Percentiles rank a stretch among this genome's conserved stretches.
These are phyloP conservation scores for Syzygium oleosum DNA, from an alignment of 345 rosid genomes.

Conservation along the genomic window DNA sequence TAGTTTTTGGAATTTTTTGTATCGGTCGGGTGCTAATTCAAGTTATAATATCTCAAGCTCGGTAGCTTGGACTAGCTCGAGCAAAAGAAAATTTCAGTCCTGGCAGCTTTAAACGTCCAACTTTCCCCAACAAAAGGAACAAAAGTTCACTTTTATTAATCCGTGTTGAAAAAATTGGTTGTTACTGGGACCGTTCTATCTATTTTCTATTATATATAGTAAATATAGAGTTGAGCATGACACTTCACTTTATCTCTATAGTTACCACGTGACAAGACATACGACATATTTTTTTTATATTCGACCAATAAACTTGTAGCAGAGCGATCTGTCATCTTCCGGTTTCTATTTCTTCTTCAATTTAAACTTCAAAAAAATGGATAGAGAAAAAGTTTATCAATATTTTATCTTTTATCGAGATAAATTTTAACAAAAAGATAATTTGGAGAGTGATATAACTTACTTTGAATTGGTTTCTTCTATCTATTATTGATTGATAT, in stretches of 20 bases:
- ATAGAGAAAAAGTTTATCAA: not conserved
- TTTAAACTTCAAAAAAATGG: not conserved
- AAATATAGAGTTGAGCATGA: too few relatives aligned
- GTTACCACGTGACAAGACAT: not conserved
- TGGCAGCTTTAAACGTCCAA: too few relatives aligned
- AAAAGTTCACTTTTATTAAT: too few relatives aligned
- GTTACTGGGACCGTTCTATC: accelerated
- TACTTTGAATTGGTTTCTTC: not conserved
- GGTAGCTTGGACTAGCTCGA: too few relatives aligned
- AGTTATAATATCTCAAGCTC: too few relatives aligned
- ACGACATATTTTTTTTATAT: not conserved
- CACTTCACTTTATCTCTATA: not conserved
- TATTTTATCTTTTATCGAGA: not conserved
- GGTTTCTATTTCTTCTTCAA: not conserved
- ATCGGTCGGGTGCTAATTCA: too few relatives aligned
- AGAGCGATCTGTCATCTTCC: not conserved
- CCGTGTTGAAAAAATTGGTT: too few relatives aligned
- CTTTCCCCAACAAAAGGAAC: too few relatives aligned
- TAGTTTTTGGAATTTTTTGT: too few relatives aligned
- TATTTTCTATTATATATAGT: too few relatives aligned
- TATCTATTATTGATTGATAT: not conserved
- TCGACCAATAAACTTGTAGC: not conserved
- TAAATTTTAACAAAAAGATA: too few relatives aligned
- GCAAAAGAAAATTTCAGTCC: too few relatives aligned
- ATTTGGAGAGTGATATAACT: not conserved